Percentiles rank a stretch among this genome's conserved stretches.
Conservation (phyloP, 352 stramenopile species). For the Plasmopara viticola region DNA sequence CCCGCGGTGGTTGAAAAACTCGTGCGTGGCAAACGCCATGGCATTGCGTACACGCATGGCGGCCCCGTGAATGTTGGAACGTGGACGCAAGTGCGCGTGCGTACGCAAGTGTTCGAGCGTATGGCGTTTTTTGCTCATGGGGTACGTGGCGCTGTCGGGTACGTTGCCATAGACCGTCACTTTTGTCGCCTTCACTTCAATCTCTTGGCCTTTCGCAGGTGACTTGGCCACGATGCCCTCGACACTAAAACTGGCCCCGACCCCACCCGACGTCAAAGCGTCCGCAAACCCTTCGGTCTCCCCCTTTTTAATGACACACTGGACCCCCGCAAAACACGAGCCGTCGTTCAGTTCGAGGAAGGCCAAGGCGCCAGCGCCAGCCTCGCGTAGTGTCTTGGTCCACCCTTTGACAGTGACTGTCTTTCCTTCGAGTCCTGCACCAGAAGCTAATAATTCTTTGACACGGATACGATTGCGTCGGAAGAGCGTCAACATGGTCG, state of each 20-base stretch:
- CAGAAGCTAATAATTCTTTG: conserved; percentile 69
- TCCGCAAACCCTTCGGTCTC: conserved; percentile 78
- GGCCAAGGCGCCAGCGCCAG: conserved; percentile 83
- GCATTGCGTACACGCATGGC: conserved; percentile 91
- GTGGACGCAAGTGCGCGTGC: conserved; percentile 89
- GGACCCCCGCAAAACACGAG: conserved; percentile 81
- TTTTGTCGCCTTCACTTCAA: conserved; percentile 89
- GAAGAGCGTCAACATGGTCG: conserved; percentile 56
- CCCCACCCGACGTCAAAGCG: conserved; percentile 70
- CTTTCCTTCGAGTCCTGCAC: conserved; percentile 66
- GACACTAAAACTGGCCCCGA: conserved; percentile 82
- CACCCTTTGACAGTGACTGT: conserved; percentile 91
- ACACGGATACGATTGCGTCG: conserved; percentile 77
- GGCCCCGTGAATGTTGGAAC: conserved; percentile 88
- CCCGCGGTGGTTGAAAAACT: conserved; percentile 90
- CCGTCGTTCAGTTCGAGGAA: conserved; percentile 96
- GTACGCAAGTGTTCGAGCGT: conserved; percentile 91
- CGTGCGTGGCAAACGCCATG: conserved; percentile 90
- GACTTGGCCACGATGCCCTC: conserved; percentile 82
- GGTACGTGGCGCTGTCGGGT: conserved; percentile 84
- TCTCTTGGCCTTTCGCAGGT: conserved; percentile 85
- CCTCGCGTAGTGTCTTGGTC: conserved; percentile 88
- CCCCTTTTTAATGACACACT: conserved; percentile 81
- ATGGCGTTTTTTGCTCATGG: conserved; percentile 91
- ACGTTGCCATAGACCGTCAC: conserved; percentile 83